Base-by-base conservation (phyloP, 1,284 basidiomycete species). In the Omphalotus olearius region DNA sequence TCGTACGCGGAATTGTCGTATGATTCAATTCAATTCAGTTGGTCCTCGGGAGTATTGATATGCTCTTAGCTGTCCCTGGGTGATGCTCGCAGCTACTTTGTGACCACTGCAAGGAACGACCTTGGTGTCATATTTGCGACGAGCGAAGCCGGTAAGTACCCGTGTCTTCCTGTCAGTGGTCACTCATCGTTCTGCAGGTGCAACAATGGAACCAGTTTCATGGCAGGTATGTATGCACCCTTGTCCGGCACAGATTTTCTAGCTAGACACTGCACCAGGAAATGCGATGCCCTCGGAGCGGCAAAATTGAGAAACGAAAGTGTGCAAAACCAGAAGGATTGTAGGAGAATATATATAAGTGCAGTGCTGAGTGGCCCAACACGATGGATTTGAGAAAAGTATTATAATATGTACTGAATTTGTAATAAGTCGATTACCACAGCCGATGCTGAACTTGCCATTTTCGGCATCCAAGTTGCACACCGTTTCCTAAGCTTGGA, bases 51-150 rank as follows among this genome's bases (percentile, higher is more conserved):
- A 45, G 23, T 25, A 20, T 18, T 18, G 14, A 30, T 26, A 40
- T 44, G 18, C 50, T 18, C 13, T 53, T 13, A 96, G 93, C 88
- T 95, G 48, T 96, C 92, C 13, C 75, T 96, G 30, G 92, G 93
- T n/a, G 93, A 96, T 70, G 87, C 91, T 18, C 79, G 91, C 49
- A 93, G 88, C 61, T 98, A 98, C 70, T 97, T 94, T 70, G 79
- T 98, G 33, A 93, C 93, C 0, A 99, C 97, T 4, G 94, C 93
- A 5, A 78, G 90, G 39, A 98, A 98, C 67, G 88, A 96, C 59
- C 80, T 98, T 2, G 96, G 97, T 2, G 93, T 96, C 11, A 85
- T 93, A 47, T 92, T 90, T 65, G 91, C 91, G 9, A 88, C 85
- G 4, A 90, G 88, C 65, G 86, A 90, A 67, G 82, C 85, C 52